phyloP scores from a whole-genome alignment of 2,329 filamentous ascomycete species.

The Aspergillus udagawae region DNA sequence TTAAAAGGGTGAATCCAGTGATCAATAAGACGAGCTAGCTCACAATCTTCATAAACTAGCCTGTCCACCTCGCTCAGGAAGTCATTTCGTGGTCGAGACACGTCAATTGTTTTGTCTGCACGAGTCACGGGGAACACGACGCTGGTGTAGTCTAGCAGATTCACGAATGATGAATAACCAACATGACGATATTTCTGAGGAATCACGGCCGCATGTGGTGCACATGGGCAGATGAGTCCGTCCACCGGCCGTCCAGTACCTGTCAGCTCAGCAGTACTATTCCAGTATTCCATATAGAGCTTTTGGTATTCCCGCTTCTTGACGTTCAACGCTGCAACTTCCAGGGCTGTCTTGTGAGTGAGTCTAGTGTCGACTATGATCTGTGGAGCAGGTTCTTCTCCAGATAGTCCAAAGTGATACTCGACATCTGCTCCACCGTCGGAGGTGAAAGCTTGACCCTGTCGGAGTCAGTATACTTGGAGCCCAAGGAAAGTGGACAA shows the following conservation, averaged over 20 bases:
- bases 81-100: slow-evolving; percentile 30
- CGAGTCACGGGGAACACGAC: slow-evolving; percentile 54
- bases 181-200: slow-evolving; percentile 44
- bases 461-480: slow-evolving; percentile 9
- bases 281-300: slow-evolving; percentile 62
- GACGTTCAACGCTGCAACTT: slow-evolving; percentile 49
- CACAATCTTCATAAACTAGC: slow-evolving; percentile 48
- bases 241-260: slow-evolving; percentile 53
- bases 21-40: slow-evolving; percentile 30
- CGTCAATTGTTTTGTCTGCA: slow-evolving; percentile 50
- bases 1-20: neutral
- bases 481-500: neutral
- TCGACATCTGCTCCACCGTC: slow-evolving; percentile 52
- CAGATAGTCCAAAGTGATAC: slow-evolving; percentile 50
- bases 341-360: slow-evolving; percentile 37
- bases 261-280: slow-evolving; percentile 49
- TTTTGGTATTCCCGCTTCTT: slow-evolving; percentile 54
- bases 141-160: slow-evolving; percentile 54
- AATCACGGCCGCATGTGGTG: slow-evolving; percentile 40
- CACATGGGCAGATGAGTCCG: slow-evolving; percentile 41
- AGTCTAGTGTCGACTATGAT: slow-evolving; percentile 30
- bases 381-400: slow-evolving; percentile 50
- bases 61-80: slow-evolving; percentile 43
- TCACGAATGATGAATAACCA: slow-evolving; percentile 47
- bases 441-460: slow-evolving; percentile 23